Evolutionary conservation across 129 eudicot genomes (phyloP), one percentile per base, ranked within the genome.

Genomic region (Saposhnikovia divaricata): DNA sequence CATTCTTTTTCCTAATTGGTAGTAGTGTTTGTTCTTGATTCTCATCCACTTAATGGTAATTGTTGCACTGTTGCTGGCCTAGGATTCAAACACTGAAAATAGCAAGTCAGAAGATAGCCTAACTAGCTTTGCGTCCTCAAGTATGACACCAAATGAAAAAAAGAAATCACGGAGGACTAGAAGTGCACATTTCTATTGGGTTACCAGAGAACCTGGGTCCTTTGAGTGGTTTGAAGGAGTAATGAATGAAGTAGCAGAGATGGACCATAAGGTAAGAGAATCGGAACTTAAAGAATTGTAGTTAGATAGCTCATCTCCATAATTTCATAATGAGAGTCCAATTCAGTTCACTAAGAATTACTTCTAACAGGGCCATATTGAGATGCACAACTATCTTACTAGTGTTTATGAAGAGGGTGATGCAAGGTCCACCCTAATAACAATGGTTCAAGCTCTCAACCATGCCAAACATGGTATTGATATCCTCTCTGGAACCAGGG

Each of bases 381-480:
- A 96, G 85, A 90, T 96, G 99, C 99, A 96, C 78, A 96, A 96
- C 81, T 96, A 96, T 83, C 97, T 96, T 47, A 92, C 98, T 19
- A 96, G 98, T 80, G 99, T 96, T 78, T 96, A 96, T 76, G 99
- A 96, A 84, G 99, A 96, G 80, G 92, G 99, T 16, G 99, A 96
- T 87, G 99, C 99, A 65, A 86, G 99, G 81, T 96, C 99, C 50
- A 88, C 98, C 76, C 89, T 96, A 18, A 93, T 96, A 85, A 92
- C 99, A 73, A 92, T 96, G 97, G 94, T 96, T 55, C 98, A 96
- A 86, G 98, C 99, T 79, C 92, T 96, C 51, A 92, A 87, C 81
- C 98, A 96, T 81, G 99, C 99, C 70, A 96, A 96, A 83, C 93
- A 96, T 85, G 99, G 99, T n/a, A 97, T 96, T 69, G 99, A 96